Evolutionary conservation across 2,329 filamentous ascomycete species (phyloP).

Genomic region (Colletotrichum sp.): DNA sequence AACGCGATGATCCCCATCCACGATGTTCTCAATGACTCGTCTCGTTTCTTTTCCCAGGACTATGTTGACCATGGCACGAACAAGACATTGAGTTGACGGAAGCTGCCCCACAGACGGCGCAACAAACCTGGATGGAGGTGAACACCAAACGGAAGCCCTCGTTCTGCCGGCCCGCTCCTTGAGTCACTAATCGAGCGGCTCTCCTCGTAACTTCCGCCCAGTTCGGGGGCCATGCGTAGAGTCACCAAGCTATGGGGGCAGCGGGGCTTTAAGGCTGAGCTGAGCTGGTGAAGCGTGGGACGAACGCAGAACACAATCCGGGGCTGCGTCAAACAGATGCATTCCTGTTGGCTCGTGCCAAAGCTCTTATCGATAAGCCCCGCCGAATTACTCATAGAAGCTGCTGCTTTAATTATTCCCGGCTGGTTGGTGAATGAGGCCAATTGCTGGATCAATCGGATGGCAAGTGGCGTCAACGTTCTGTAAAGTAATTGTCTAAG

Average conservation of each 20-base stretch:
- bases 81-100: background rate
- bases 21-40: background rate
- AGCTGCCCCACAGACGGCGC: background rate
- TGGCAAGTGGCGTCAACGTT: background rate
- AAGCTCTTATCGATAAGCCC: slow-evolving; percentile 26
- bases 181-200: background rate
- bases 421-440: background rate
- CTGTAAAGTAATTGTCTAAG: fast-evolving
- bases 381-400: slow-evolving; percentile 18
- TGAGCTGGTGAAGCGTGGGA: background rate
- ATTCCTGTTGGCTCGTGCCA: slow-evolving; percentile 12
- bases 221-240: background rate
- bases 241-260: background rate
- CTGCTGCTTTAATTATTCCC: slow-evolving; percentile 1
- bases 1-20: background rate
- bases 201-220: background rate
- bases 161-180: background rate
- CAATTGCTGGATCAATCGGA: background rate
- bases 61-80: background rate
- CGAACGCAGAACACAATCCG: background rate
- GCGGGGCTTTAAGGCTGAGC: background rate
- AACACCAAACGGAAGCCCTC: background rate
- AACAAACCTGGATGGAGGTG: background rate
- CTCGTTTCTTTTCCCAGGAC: background rate
- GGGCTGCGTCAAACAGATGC: background rate